Evolutionary conservation across 495 filamentous ascomycete species (phyloP), one percentile per base, ranked within the genome.

Genomic region (Pyronema omphalodes): DNA sequence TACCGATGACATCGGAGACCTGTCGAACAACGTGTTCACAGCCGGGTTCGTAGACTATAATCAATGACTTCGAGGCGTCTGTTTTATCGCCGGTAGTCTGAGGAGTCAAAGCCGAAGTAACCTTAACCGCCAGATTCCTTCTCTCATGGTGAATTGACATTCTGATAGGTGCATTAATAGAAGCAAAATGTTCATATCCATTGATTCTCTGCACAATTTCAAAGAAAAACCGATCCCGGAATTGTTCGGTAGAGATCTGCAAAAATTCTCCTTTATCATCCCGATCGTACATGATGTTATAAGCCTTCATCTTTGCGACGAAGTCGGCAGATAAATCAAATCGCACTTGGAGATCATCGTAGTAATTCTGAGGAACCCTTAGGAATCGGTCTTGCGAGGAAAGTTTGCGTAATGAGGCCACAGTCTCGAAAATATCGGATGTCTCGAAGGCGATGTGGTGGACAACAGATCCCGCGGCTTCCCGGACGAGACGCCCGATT

Each of bases 1-100:
- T 83, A 39, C 81, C 81, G 40, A 84, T 65, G 11, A 84, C 74
- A 48, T 84, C 79, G 11, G 81, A 80, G 52, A 82, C 79, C 33
- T 80, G 69, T 15, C 74, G 74, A 18, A 83, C 79, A 52, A 85
- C 79, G 29, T 71, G 71, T 44, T 83, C 79, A 58, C 82, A 78
- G 7, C 73, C 76, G 9, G 63, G 67, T 6, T 75, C 74, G 57
- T 76, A 82, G 9, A 82, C 70, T 47, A 83, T 76, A 37, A 81
- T 77, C 29, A 78, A 34, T 9, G 11, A 11, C 33, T 51, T 51
- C 9, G 23, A 8, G 18, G 48, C 11, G 18, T 51, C 17, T 33
- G 29, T 33, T 37, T 36, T 18, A 3, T n/a, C 12, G 7, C 23
- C 48, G 1, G 19, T 51, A 8, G 19, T 1, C 33, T 51, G 48